Evolutionary conservation across 306 rosid species (phyloP).

Genomic region (Comarum palustre): DNA sequence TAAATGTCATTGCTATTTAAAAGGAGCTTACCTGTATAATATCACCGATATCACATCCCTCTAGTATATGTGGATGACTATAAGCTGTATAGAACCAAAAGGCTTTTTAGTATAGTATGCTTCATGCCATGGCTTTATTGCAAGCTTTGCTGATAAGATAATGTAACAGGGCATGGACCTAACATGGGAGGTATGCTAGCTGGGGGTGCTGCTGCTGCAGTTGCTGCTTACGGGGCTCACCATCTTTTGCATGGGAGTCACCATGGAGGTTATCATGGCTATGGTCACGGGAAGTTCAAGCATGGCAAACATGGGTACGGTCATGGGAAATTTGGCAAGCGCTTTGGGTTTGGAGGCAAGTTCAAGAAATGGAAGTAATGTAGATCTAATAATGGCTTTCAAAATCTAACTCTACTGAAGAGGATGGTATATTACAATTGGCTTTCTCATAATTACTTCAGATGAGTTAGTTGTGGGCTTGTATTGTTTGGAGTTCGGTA

Average conservation of each 20-base stretch:
- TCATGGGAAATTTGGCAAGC: constrained; percentile 38
- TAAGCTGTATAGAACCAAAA: neutral
- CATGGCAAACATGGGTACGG: constrained; percentile 29
- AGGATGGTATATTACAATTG: neutral
- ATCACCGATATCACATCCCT: neutral
- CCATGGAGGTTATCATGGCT: constrained; percentile 33
- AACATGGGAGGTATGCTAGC: constrained; percentile 56
- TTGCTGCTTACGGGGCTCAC: constrained; percentile 74
- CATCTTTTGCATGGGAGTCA: constrained; percentile 52
- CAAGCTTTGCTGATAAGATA: constrained; percentile 1
- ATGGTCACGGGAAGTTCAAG: constrained; percentile 53
- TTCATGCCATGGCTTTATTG: no score
- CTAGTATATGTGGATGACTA: neutral
- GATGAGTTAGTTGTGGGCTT: neutral
- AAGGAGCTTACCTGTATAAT: neutral
- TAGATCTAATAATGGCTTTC: neutral
- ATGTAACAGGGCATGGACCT: constrained; percentile 39
- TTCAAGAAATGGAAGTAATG: constrained; percentile 68
- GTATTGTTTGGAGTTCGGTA: neutral
- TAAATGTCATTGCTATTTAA: neutral
- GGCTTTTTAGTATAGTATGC: neutral
- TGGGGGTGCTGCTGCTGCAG: constrained; percentile 83
- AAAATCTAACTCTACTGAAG: neutral
- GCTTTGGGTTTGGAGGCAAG: constrained; percentile 29
- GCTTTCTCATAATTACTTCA: neutral